These are phyloP conservation scores for Populus deltoides DNA, from an alignment of 345 rosid genomes.

Conservation along the genomic window DNA sequence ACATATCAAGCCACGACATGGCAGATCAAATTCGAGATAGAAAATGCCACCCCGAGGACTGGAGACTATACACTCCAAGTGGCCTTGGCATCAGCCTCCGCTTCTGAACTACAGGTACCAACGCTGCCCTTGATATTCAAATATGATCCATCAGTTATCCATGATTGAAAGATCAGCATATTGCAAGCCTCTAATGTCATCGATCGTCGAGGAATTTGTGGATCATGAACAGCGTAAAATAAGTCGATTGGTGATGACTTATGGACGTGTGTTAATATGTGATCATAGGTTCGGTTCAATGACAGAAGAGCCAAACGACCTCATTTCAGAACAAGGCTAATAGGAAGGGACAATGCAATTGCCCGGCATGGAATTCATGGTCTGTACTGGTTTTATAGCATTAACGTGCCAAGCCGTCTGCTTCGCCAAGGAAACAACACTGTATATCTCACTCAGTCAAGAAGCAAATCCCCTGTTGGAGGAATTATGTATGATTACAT, in stretches of 20 bases:
- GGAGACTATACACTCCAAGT: conserved; percentile 60
- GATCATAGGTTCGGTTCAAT: conserved; percentile 54
- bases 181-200: background rate
- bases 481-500: conserved; percentile 88
- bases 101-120: conserved; percentile 46
- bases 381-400: conserved; percentile 58
- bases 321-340: conserved; percentile 46
- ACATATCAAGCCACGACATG: conserved; percentile 54
- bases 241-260: background rate
- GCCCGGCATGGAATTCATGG: conserved; percentile 92
- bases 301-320: conserved; percentile 16
- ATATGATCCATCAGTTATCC: background rate
- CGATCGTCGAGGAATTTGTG: background rate
- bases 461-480: conserved; percentile 32
- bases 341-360: conserved; percentile 72
- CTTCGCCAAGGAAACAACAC: conserved; percentile 47
- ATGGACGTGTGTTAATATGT: background rate
- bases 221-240: background rate
- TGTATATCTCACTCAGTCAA: conserved; percentile 62
- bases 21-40: conserved; percentile 51
- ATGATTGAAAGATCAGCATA: background rate
- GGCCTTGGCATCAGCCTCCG: conserved; percentile 69
- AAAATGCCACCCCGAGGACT: conserved; percentile 4
- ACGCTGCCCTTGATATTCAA: background rate
- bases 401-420: conserved; percentile 35